Conservation (phyloP, 345 rosid species). For the Microcos paniculata region DNA sequence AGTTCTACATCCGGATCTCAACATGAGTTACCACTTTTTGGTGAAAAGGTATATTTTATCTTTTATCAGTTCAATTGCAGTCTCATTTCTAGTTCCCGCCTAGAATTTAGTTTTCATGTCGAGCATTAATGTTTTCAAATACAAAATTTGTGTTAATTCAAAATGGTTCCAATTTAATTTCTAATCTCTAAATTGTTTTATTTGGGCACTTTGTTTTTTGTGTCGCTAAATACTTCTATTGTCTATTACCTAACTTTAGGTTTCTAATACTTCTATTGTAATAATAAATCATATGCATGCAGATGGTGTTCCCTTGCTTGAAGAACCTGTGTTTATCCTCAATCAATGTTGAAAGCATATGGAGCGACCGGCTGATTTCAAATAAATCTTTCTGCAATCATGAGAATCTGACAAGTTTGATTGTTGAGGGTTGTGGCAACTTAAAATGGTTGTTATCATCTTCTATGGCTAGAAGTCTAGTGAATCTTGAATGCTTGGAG, state of each 20-base stretch:
- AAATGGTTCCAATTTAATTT: too few relatives aligned
- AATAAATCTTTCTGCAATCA: background rate
- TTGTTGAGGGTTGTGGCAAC: background rate
- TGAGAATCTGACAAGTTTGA: background rate
- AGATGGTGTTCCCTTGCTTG: background rate
- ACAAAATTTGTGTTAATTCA: too few relatives aligned
- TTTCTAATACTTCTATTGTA: background rate
- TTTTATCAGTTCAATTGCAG: background rate
- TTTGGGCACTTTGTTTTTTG: too few relatives aligned
- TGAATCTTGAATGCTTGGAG: background rate
- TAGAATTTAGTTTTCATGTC: background rate
- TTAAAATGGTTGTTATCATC: background rate
- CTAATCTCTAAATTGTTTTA: too few relatives aligned
- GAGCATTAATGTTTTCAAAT: too few relatives aligned
- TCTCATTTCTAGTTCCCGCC: too few relatives aligned
- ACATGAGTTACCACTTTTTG: background rate
- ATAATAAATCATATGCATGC: too few relatives aligned
- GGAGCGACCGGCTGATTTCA: background rate
- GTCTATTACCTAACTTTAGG: background rate
- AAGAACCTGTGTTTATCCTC: background rate
- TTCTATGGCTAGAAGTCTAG: background rate
- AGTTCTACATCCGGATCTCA: background rate
- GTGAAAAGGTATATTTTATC: background rate
- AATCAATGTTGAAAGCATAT: background rate
- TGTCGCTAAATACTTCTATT: too few relatives aligned